Evolutionary conservation across 306 rosid species (phyloP).

Genomic region (Inga oerstediana): DNA sequence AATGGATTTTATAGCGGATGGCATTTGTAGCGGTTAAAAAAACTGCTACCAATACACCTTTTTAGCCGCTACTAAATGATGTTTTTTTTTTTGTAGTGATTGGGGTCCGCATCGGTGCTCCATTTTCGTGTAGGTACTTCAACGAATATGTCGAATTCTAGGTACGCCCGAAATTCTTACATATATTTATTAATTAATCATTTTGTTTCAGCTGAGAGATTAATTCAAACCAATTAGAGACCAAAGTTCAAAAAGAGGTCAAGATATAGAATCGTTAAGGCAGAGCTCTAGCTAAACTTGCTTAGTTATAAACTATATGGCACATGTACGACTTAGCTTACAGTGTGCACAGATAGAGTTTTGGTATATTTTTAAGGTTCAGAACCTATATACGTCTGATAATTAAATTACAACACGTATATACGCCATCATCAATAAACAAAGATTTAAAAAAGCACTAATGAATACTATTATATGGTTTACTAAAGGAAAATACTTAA

Average conservation of each 20-base stretch:
- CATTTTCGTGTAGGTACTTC: no score
- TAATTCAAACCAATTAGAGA: neutral
- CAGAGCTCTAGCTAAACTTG: neutral
- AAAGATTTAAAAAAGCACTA: neutral
- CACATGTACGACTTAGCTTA: neutral
- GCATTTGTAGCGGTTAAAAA: no score
- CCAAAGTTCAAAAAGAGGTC: neutral
- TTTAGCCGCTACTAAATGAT: no score
- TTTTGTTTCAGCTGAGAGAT: no score
- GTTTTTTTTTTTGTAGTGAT: no score
- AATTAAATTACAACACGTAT: neutral
- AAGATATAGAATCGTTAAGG: neutral
- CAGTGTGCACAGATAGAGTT: neutral
- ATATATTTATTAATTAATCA: neutral
- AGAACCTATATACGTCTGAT: neutral
- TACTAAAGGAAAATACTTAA: no score
- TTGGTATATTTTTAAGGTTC: neutral
- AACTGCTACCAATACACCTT: no score
- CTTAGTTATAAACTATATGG: neutral
- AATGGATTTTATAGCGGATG: no score
- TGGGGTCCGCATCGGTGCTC: no score
- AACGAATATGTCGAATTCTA: no score
- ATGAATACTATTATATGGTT: no score
- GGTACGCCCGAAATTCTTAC: no score
- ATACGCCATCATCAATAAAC: neutral